Percentiles rank a stretch among this genome's conserved stretches.
These are phyloP conservation scores for Xylaria nigripes DNA, from an alignment of 495 filamentous ascomycete genomes.

Conservation along the genomic window DNA sequence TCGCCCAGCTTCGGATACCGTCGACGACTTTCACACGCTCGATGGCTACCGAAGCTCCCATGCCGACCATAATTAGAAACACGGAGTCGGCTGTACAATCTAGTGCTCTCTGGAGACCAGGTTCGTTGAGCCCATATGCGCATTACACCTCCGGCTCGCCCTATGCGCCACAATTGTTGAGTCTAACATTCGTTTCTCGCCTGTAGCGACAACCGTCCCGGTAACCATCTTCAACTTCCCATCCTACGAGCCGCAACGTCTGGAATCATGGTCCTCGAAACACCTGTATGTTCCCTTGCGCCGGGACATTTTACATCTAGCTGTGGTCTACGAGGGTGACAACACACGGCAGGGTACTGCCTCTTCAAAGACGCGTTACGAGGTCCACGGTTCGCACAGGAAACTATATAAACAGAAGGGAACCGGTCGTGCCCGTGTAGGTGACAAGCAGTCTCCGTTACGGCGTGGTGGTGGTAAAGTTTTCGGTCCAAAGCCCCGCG, in stretches of 20 bases:
- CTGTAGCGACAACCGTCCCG: conserved; percentile 51
- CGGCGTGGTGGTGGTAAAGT: conserved; percentile 77
- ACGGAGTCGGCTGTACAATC: conserved; percentile 6
- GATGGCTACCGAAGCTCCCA: conserved; percentile 68
- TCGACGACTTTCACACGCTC: conserved; percentile 42
- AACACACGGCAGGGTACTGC: conserved; percentile 79
- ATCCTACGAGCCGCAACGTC: conserved; percentile 70
- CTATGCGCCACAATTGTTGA: conserved; percentile 8
- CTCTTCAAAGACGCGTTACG: conserved; percentile 70
- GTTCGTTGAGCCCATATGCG: conserved; percentile 10
- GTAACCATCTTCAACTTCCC: conserved; percentile 89
- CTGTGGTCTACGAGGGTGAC: conserved; percentile 89
- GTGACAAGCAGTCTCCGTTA: conserved; percentile 75
- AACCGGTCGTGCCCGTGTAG: conserved; percentile 66
- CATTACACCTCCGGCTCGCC: conserved; percentile 17
- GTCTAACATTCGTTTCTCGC: conserved; percentile 14
- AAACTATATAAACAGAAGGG: conserved; percentile 87
- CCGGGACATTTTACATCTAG: conserved; percentile 86
- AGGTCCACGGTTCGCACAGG: conserved; percentile 69
- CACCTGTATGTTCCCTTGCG: conserved; percentile 82
- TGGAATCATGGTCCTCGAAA: conserved; percentile 68
- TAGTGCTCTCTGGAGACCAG: conserved; percentile 21
- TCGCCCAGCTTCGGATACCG: conserved; percentile 16
- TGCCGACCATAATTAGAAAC: conserved; percentile 38
- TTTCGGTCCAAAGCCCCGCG: conserved; percentile 77